Base-by-base conservation (phyloP, 2,329 filamentous ascomycete genomes). In the Calonectria multiphialidica region DNA sequence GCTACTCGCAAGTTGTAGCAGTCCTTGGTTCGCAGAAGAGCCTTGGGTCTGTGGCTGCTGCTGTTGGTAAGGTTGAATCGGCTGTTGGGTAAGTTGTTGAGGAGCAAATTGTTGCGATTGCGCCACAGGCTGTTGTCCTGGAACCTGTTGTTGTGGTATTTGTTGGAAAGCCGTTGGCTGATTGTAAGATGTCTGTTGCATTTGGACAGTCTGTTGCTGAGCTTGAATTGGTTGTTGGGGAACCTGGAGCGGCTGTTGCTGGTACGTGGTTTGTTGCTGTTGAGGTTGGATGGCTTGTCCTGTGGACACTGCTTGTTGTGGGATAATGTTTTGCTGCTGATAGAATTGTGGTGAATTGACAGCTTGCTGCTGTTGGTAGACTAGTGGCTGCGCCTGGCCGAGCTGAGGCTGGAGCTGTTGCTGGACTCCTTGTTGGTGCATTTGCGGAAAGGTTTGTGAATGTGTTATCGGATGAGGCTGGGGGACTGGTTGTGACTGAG, bases 341-440 rank as follows among this genome's bases (percentile, higher is more conserved):
- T 62, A 30, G n/a, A 18, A 9, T 21, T 44, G 44, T 33, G 50
- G 44, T 64, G 49, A 44, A 66, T 23, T 3, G 21, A 18, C 0
- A 49, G 42, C 35, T 16, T 67, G 47, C 8, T 77, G 76, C 3
- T 74, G 66, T 33, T n/a, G 40, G 37, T 45, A 53, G 5, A 37
- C 25, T 0, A 59, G 37, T 7, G 45, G 67, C 37, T 70, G 67
- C 5, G 47, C 28, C 2, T 47, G 23, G 21, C 33, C 33, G 2
- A 3, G n/a, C 33, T 59, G 53, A 5, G 40, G 53, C 64, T 62
- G 66, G 7, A 53, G 62, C 33, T 40, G 62, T 16, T 49, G 45
- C 9, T 44, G 42, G 6, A n/a, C 23, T 3, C 21, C 9, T 10
- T 66, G 61, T 5, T 70, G 68, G 2, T 70, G 16, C 37, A 16